Base-by-base conservation (phyloP, 805 yeast genomes). In the Yarrowia porcina region DNA sequence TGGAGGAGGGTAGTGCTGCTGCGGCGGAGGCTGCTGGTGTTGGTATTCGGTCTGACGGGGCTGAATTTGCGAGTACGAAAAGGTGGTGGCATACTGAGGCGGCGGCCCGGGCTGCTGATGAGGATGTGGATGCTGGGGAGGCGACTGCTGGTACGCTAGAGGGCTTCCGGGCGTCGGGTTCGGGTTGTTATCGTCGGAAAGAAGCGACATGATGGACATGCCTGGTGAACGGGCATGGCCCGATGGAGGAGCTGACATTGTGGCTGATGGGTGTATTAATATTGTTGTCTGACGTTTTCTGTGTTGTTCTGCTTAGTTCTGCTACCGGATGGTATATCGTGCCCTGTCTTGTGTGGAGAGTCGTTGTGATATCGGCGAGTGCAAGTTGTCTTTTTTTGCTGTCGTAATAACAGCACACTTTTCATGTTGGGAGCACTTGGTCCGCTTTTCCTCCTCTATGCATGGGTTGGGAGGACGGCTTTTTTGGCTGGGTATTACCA, bases 121-220 rank as follows among this genome's bases (percentile, higher is more conserved):
- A 36, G 52, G 52, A 45, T 45, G 52, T 13, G 35, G 52, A 45
- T 45, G 41, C 17, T 23, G 64, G 9, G 41, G n/a, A 15, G 28
- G 59, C 15, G 33, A 23, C 45, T 28, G 47, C 17, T 28, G 50
- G 25, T 33, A 28, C 15, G 64, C 52, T 30, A 45, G 18, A 2
- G 52, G 52, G 36, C 52, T 49, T 20, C 39, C 39, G 3, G 56
- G 56, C 13, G 54, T 15, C 28, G 7, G 36, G 45, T 13, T 61
- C 10, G 61, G 30, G 17, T 56, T 62, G 57, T 25, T 52, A 54
- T 32, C 42, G 52, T 47, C 61, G 5, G 42, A 39, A 12, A 56
- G 61, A 13, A 56, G 49, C 27, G 61, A 56, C 61, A 39, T 41
- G 61, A 56, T 56, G 36, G 61, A 56, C 61, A 56, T 56, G 35